Base-by-base conservation (phyloP, 179 eudicot genomes). In the Patellifolia procumbens region DNA sequence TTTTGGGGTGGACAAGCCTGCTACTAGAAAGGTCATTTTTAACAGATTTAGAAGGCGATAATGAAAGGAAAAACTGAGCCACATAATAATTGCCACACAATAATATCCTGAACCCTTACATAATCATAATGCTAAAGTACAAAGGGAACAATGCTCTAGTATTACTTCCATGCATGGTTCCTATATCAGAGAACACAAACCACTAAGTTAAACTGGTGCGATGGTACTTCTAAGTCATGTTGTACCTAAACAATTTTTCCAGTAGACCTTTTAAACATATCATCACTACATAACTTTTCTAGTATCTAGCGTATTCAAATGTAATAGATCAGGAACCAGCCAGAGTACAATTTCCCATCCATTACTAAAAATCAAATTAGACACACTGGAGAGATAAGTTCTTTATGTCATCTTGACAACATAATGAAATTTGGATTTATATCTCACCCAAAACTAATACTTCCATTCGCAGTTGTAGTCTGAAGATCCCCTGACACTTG, bases 401-500 rank as follows among this genome's bases (percentile, higher is more conserved):
- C 12, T n/a, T 35, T 26, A 39, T 60, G 43, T 60, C 28, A 60
- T 16, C 34, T 43, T 73, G 34, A 35, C 22, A 60, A 22, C 43
- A 63, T 16, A 63, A 8, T 63, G 22, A 4, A 63, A 63, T 29
- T 19, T 16, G 1, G 64, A 79, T 79, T 34, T 26, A 62, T 22
- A 69, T 55, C 84, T 84, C 68, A 84, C 87, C 87, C 87, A 61
- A 84, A 81, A 78, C 70, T 75, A 39, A 84, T 76, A 46, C 76
- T 81, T 72, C 87, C 87, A 56, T 84, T 84, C 34, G 84, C 84
- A 53, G 82, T 79, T 51, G 87, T 75, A 72, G 87, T 81, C 75
- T 84, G 76, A 66, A 81, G 84, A 84, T 84, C 84, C 51, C 87
- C 87, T 48, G 87, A 81, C n/a, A 81, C 87, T 81, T 81, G 87